Evolutionary conservation across 371 early-diverging fungal species (phyloP).

Genomic region (Parasitella parasitica): DNA sequence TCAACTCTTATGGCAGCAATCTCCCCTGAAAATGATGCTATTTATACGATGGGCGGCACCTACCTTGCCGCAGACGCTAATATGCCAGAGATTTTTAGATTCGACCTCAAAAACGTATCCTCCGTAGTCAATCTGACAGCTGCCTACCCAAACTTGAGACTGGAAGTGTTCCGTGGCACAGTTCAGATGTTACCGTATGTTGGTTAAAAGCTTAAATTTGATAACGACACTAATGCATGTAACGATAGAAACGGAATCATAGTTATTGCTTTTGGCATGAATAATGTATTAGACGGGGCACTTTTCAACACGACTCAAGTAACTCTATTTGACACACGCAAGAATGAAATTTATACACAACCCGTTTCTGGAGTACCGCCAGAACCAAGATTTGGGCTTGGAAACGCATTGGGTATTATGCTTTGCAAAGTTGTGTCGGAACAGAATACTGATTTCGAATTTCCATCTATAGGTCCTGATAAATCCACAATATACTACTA

Average conservation of each 20-base stretch:
- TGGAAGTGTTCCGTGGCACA: background rate
- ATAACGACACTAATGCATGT: background rate
- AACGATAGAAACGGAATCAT: background rate
- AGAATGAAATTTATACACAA: background rate
- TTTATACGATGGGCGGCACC: background rate
- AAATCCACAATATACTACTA: slow-evolving; percentile 9
- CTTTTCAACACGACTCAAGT: background rate
- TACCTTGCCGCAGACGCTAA: no score
- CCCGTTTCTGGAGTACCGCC: background rate
- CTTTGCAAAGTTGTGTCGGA: no score
- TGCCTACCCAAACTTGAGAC: background rate
- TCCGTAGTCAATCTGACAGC: background rate
- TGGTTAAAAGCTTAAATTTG: background rate
- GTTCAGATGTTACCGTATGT: slow-evolving; percentile 3
- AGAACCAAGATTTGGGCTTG: background rate
- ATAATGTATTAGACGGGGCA: background rate
- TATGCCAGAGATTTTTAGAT: background rate
- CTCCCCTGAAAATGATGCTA: background rate
- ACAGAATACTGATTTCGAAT: background rate
- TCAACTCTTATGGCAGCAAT: background rate
- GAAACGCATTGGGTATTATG: slow-evolving; percentile 12
- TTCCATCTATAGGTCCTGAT: slow-evolving; percentile 4
- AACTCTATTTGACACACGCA: background rate
- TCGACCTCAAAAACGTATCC: background rate
- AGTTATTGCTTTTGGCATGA: background rate